These are phyloP conservation scores for Penicillium sp. DNA, from an alignment of 2,329 filamentous ascomycete species.

Conservation along the genomic window DNA sequence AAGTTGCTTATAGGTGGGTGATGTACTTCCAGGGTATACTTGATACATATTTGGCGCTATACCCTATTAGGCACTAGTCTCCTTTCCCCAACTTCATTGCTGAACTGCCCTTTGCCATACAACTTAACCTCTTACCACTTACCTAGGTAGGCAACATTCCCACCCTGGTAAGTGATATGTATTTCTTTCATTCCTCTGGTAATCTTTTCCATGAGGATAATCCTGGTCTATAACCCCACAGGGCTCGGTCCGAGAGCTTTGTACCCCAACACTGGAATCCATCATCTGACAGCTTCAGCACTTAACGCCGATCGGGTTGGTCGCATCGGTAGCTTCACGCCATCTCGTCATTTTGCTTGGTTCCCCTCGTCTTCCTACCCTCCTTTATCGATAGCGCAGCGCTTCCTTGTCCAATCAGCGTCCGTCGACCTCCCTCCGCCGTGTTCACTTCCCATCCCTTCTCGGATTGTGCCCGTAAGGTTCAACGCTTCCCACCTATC, in stretches of 20 bases:
- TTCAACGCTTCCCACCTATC: slow-evolving; percentile 13
- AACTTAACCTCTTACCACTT: not conserved
- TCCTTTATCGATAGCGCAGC: slow-evolving; percentile 14
- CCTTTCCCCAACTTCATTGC: slow-evolving; percentile 8
- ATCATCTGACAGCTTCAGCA: slow-evolving; percentile 19
- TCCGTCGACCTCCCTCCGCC: not conserved
- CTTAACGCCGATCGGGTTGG: slow-evolving; percentile 17
- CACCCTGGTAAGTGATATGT: not conserved
- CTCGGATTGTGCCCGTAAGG: slow-evolving; percentile 11
- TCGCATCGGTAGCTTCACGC: slow-evolving; percentile 22
- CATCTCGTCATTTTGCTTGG: slow-evolving; percentile 19
- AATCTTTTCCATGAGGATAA: not conserved
- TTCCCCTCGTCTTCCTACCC: slow-evolving; percentile 6
- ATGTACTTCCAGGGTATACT: not conserved
- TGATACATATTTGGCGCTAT: not conserved
- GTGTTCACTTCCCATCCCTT: slow-evolving; percentile 9
- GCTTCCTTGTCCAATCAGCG: slow-evolving; percentile 21
- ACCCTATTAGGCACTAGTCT: not conserved
- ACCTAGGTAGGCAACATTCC: not conserved
- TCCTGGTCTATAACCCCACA: not conserved
- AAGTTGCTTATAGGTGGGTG: not conserved
- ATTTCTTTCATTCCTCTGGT: not conserved
- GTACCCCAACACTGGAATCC: slow-evolving; percentile 3
- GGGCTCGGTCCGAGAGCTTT: slow-evolving; percentile 5
- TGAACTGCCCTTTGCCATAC: not conserved